These are phyloP conservation scores for Ceratobasidium sp. DNA, from an alignment of 1,284 basidiomycete genomes.

Conservation along the genomic window DNA sequence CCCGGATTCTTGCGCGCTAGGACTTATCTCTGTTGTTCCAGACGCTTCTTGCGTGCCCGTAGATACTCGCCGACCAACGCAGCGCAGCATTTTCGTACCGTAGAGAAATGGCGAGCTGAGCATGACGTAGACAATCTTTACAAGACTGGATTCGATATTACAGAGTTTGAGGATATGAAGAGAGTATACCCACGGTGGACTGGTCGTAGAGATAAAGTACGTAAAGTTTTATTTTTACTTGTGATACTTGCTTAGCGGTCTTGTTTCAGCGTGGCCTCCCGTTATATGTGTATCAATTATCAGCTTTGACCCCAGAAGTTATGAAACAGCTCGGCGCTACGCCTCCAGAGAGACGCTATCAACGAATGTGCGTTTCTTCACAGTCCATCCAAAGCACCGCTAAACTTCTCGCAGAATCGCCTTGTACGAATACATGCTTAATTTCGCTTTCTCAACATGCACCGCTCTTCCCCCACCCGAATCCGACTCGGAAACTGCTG, in stretches of 20 bases:
- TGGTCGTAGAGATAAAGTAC: constrained; percentile 76
- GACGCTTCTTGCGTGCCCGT: constrained; percentile 81
- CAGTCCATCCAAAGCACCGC: neutral
- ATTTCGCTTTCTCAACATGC: constrained; percentile 74
- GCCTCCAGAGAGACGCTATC: constrained; percentile 67
- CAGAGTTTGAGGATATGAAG: constrained; percentile 71
- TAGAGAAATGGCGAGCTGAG: constrained; percentile 73
- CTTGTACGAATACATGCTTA: constrained; percentile 74
- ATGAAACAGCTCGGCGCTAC: constrained; percentile 71
- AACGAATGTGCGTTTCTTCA: constrained; percentile 70
- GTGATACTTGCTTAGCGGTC: neutral
- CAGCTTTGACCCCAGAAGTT: constrained; percentile 62
- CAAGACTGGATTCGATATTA: constrained; percentile 63
- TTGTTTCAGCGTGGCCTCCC: constrained; percentile 71
- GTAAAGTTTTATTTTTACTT: constrained; percentile 41
- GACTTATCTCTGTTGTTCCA: constrained; percentile 53
- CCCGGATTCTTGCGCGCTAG: neutral
- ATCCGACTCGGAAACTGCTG: constrained; percentile 61
- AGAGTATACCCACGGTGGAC: constrained; percentile 83
- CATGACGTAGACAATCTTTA: constrained; percentile 73
- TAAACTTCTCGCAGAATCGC: constrained; percentile 59
- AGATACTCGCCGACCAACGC: constrained; percentile 73
- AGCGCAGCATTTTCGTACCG: constrained; percentile 73
- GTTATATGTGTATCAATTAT: constrained; percentile 77
- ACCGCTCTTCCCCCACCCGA: constrained; percentile 70